Evolutionary conservation across 83 land plant genomes (phyloP).

Genomic region (Thuja plicata): DNA sequence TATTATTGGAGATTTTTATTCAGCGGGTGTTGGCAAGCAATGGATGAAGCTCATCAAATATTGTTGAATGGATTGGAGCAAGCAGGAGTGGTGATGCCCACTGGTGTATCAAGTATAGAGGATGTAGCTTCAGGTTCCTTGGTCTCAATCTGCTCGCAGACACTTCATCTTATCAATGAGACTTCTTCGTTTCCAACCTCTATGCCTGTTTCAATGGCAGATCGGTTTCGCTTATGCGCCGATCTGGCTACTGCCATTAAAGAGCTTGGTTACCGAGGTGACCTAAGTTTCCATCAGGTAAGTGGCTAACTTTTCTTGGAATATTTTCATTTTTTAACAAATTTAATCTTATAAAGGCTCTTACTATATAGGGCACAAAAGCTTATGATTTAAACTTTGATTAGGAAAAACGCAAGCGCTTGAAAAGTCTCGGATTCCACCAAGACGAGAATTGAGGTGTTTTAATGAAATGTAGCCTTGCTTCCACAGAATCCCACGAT

Average conservation of each 20-base stretch:
- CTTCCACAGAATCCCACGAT: not conserved
- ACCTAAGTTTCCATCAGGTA: conserved; percentile 79
- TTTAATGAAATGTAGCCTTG: not conserved
- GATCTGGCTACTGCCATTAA: conserved; percentile 56
- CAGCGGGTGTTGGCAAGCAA: conserved; percentile 10
- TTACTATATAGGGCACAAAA: not conserved
- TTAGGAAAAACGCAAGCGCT: not conserved
- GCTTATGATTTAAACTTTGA: not conserved
- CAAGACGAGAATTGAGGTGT: not conserved
- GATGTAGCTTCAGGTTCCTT: conserved; percentile 42
- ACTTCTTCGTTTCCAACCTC: conserved; percentile 19
- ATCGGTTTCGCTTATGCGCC: conserved; percentile 55
- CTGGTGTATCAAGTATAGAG: conserved; percentile 30
- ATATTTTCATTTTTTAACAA: not conserved
- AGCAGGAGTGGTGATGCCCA: conserved; percentile 60
- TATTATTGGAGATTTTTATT: not conserved
- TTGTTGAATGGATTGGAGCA: conserved; percentile 51
- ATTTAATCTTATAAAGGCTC: not conserved
- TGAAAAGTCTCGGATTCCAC: not conserved
- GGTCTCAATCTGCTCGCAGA: conserved; percentile 62
- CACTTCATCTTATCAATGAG: conserved; percentile 38
- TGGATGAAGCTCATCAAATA: conserved; percentile 80
- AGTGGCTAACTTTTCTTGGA: not conserved
- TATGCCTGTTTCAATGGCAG: conserved; percentile 56
- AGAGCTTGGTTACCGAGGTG: conserved; percentile 55